Evolutionary conservation across 352 stramenopile genomes (phyloP), one percentile per base, ranked within the genome.

Genomic region (Plasmopara halstedii): DNA sequence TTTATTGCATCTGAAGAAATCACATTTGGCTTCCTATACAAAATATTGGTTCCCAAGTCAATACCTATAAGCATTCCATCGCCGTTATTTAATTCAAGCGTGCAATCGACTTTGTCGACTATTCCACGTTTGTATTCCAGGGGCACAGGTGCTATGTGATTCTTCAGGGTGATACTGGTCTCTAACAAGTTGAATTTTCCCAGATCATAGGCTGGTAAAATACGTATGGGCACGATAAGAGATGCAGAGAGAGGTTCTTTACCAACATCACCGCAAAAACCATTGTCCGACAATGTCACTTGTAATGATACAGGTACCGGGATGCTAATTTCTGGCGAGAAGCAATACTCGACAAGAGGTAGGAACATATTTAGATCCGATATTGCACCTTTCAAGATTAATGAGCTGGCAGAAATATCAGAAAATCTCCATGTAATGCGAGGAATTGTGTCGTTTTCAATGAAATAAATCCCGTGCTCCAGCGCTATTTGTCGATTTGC

Each of bases 311-410:
- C 44, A 6, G 35, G 11, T 15, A 27, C 14, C 17, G 40, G n/a
- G 25, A 36, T 25, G 7, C 18, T 54, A 4, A 13, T n/a, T 2
- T 48, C 31, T 37, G 42, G 3, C 3, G 37, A 59, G 14, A 49
- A 56, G 34, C 63, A 73, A 43, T 69, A 69, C 21, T 47, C 41
- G 9, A 56, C 31, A 20, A 42, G 18, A 9, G 51, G 19, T 25
- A 69, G 37, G 18, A 58, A 50, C 2, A 14, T n/a, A n/a, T n/a
- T n/a, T n/a, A n/a, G n/a, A n/a, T n/a, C 22, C 29, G 61, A 53
- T 13, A 69, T 33, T 6, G 41, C 21, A 6, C 55, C 55, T 42
- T 56, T 46, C 7, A 70, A 6, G 0, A 43, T 23, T 14, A 61
- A 26, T 2, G 32, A 44, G 10, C 14, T 45, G 19, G 54, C 41